Evolutionary conservation across 164 flowering plant species (phyloP).

Genomic region (Vitis vinifera): ASM3070453v1 NC_081807.1:7393001-7393500

Average conservation of each 20-base stretch:
- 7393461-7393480: conserved; percentile 53
- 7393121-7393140: too few relatives aligned
- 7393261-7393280: conserved; percentile 96
- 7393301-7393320: conserved; percentile 64
- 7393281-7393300: conserved; percentile 56
- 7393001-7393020: conserved; percentile 51
- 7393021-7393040: conserved; percentile 48
- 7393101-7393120: too few relatives aligned
- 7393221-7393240: conserved; percentile 45
- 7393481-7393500: conserved; percentile 44
- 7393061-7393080: conserved; percentile 48
- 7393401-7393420: background rate
- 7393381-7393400: too few relatives aligned
- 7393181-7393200: conserved; percentile 46
- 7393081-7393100: background rate
- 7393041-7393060: conserved; percentile 54
- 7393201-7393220: conserved; percentile 51
- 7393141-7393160: conserved; percentile 1
- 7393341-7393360: background rate
- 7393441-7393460: conserved; percentile 51
- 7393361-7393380: background rate
- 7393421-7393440: conserved; percentile 32
- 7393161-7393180: conserved; percentile 86
- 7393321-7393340: conserved; percentile 52
- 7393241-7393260: conserved; percentile 51